Base-by-base conservation (phyloP, 2,329 filamentous ascomycete species). In the Eurotiales sp. region DNA sequence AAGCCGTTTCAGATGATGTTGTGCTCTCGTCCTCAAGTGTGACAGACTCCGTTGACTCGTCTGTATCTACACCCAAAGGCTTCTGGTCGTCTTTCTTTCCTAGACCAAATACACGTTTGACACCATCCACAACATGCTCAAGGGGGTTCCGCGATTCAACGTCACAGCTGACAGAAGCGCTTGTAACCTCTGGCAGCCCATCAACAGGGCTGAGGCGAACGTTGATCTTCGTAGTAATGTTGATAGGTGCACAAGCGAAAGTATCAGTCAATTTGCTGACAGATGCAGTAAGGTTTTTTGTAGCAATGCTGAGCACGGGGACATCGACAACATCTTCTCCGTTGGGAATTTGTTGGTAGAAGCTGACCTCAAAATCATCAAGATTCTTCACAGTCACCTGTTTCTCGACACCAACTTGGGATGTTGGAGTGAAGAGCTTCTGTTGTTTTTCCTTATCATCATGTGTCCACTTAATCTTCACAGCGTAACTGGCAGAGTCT, bases 51-150 rank as follows among this genome's bases (percentile, higher is more conserved):
- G 79, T 76, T 2, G 72, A 64, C 22, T 72, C 68, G 37, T 79
- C 81, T 19, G 80, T 79, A 42, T 86, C 87, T 44, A 85, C 87
- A 53, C 82, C 79, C 29, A 96, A 65, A 7, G 80, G 74, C 56
- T 81, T 79, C 71, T 96, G 87, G 51, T 92, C 88, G 56, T 87
- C 87, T 73, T 89, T 90, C 63, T 88, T 88, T 22, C 92, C 93
- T 65, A 97, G 91, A 5, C 93, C 93, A 65, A 99, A 95, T 56
- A 96, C 82, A 58, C 91, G 95, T 78, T 99, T 99, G 58, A 97
- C 89, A 39, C 90, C 91, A 64, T 96, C 92, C 43, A 96, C 88
- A 44, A 97, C 81, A 46, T 86, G 85, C 57, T 88, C 88, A 21
- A 37, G 34, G 34, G 34, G 17, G 67, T 90, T 89, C 70, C 83